Base-by-base conservation (phyloP, 1,139 yeast species). In the Pneumocystis wakefieldiae region DNA sequence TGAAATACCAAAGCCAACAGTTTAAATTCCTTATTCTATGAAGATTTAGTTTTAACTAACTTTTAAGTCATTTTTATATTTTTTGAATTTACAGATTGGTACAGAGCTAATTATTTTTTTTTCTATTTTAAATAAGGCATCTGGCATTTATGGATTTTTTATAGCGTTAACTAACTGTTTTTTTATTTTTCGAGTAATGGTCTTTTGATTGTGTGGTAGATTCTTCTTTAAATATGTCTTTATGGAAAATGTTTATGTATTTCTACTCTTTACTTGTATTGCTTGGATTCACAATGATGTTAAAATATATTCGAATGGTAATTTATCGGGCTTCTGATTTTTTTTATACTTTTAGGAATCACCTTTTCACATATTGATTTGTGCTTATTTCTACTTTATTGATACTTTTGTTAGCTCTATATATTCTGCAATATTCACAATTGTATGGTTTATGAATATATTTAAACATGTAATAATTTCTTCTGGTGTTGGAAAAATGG, bases 91-190 rank as follows among this genome's bases (percentile, higher is more conserved):
- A 58, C 88, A 86, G 71, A 80, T 87, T 48, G 97, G 97, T 10
- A 95, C 90, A 32, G 97, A 92, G 73, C 73, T 89, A 14, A 82
- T 87, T 32, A 77, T 90, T n/a, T 86, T 89, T 1, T 78, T 87
- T 53, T 86, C 94, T 29, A 81, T 90, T 60, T 79, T 91, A 69
- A 91, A 92, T 76, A 91, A 91, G 73, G 89, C 92, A 67, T 85
- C 95, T 64, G 97, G 97, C 10, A 77, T 85, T 36, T 92, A 86
- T 73, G 98, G 97, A 37, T 77, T 91, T 57, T 77, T 91, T 42
- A 90, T 97, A 0, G 75, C 92, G 59, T 81, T 92, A 71, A 91
- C 97, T n/a, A 41, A 41, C 28, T 17, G 53, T 41, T 41, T 41
- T 41, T 17, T 41, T n/a, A 15, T 17, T 41, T 41, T 41, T 41